A percentile compares a stretch with the other conserved stretches of the same genome.
Evolutionary conservation across 345 rosid species (phyloP).

Genomic region (Hibiscus mutabilis): DNA sequence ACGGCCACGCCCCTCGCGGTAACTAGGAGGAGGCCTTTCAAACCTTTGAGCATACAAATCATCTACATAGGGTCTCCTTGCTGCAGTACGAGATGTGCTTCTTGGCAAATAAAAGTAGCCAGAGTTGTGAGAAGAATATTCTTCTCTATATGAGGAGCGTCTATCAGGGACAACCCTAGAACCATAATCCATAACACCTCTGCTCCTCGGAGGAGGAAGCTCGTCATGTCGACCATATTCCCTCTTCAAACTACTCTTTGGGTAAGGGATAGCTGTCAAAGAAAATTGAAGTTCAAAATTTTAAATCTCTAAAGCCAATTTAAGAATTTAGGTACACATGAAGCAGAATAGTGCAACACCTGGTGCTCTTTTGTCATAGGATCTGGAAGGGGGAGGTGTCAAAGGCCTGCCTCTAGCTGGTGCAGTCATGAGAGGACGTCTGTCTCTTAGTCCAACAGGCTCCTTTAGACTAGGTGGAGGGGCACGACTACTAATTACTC

Average conservation of each 20-base stretch:
- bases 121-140: conserved; percentile 62
- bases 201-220: conserved; percentile 74
- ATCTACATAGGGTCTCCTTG: conserved; percentile 75
- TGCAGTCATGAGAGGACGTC: conserved; percentile 59
- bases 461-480: conserved; percentile 54
- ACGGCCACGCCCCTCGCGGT: conserved; percentile 70
- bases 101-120: conserved; percentile 70
- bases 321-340: background rate
- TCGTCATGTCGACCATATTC: conserved; percentile 75
- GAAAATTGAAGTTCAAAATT: conserved; percentile 6
- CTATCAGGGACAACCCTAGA: conserved; percentile 73
- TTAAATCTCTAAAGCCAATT: background rate
- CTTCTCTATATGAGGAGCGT: conserved; percentile 68
- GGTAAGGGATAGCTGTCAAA: conserved; percentile 59
- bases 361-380: conserved; percentile 80
- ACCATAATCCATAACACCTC: conserved; percentile 67
- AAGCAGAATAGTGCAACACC: conserved; percentile 34
- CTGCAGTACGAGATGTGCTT: conserved; percentile 52
- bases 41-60: conserved; percentile 72
- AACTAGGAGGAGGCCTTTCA: conserved; percentile 75
- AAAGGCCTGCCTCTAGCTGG: conserved; percentile 69
- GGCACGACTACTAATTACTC: conserved; percentile 47
- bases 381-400: conserved; percentile 57
- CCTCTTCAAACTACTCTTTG: conserved; percentile 71
- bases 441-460: conserved; percentile 51